Base-by-base conservation (phyloP, 805 yeast species). In the Scheffersomyces stipitis region DNA sequence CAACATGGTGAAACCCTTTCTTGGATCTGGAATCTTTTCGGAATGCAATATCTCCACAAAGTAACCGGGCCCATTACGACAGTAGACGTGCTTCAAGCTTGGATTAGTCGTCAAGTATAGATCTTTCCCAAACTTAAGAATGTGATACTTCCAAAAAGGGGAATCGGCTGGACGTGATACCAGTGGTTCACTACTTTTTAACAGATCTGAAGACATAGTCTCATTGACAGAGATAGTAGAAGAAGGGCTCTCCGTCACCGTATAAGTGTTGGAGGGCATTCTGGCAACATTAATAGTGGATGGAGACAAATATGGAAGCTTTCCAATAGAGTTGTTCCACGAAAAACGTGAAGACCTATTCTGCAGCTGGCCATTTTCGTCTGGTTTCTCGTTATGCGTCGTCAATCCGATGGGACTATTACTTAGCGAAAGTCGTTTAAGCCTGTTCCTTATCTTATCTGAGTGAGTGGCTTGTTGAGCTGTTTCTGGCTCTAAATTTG, bases 31-130 rank as follows among this genome's bases (percentile, higher is more conserved):
- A 34, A 20, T 33, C 36, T 37, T 38, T 42, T 16, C 50, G 49
- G 48, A 52, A 28, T 29, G 58, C 28, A 58, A 53, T 2, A 73
- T 46, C 34, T 71, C 70, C 12, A 81, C 76, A 46, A 71, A 76
- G 48, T 76, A 80, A 3, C 86, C 80, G 0, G 88, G 88, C 0
- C 79, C 86, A 45, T 70, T 67, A 22, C 84, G 62, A 36, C 83
- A 75, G 44, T 71, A 74, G 26, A 76, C 55, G 52, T 83, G 88
- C 42, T 75, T 71, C 14, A 66, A 57, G 15, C 78, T 80, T 0
- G 89, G 89, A 46, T 80, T 83, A 0, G 90, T 83, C 1, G 88
- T 74, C 31, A 83, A 51, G 51, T 81, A 81, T 31, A 80, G 59
- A 45, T 76, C 80, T 27, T 66, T 69, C 8, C 80, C 79, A 34